Percentiles rank a stretch among this genome's conserved stretches.
phyloP scores from a whole-genome alignment of 306 rosid genomes.

The Vicia villosa region DNA sequence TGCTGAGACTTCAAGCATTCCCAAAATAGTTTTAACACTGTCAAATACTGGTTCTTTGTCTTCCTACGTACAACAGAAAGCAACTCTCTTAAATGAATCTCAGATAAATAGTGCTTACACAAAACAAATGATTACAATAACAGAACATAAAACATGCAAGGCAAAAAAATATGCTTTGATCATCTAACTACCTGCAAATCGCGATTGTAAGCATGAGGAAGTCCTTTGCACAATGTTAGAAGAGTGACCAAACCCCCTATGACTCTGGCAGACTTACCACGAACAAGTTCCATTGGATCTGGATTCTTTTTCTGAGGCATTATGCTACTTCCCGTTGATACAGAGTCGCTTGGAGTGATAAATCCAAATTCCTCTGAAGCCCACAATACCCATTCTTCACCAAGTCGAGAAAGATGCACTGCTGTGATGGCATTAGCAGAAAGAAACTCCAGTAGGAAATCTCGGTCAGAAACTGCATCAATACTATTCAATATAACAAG shows the following conservation, averaged over 20 bases:
- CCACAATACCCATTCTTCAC: constrained; percentile 99
- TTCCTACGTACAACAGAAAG: constrained; percentile 61
- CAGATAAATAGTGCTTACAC: constrained; percentile 5
- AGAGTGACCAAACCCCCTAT: constrained; percentile 89
- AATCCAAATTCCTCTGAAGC: constrained; percentile 98
- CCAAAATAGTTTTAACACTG: constrained; percentile 86
- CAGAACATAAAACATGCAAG: constrained; percentile 4
- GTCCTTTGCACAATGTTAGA: constrained; percentile 94
- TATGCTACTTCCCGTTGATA: constrained; percentile 96
- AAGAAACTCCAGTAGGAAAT: constrained; percentile 84
- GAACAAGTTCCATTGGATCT: constrained; percentile 99
- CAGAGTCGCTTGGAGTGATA: constrained; percentile 85
- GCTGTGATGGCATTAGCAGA: constrained; percentile 87
- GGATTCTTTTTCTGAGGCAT: constrained; percentile 99
- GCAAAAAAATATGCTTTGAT: constrained; percentile 14
- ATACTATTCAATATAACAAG: constrained; percentile 57
- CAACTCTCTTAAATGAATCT: constrained; percentile 13
- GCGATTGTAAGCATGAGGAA: constrained; percentile 96
- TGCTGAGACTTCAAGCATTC: constrained; percentile 97
- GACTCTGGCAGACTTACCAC: constrained; percentile 94
- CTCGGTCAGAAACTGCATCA: constrained; percentile 98
- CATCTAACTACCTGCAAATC: constrained; percentile 78
- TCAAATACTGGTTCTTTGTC: constrained; percentile 97
- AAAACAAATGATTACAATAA: constrained; percentile 18
- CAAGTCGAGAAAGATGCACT: constrained; percentile 95